A percentile compares a stretch with the other conserved stretches of the same genome.
Conservation (phyloP, 2,329 filamentous ascomycete genomes). For the Apiospora rasikravindrae region DNA sequence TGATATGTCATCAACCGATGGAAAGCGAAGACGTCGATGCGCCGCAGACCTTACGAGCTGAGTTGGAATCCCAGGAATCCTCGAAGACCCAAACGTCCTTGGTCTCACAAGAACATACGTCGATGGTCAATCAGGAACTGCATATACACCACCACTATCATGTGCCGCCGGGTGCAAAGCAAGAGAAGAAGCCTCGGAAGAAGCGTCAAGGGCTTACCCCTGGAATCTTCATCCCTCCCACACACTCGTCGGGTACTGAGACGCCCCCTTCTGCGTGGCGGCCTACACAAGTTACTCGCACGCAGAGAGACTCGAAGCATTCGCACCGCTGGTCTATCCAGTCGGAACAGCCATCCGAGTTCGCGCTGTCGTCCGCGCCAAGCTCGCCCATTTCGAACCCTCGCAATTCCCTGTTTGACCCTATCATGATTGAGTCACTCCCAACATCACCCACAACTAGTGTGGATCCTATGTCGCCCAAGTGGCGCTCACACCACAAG, state of each 20-base stretch:
- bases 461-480: constrained; percentile 69
- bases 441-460: constrained; percentile 85
- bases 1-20: constrained; percentile 78
- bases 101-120: no score
- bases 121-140: constrained; percentile 70
- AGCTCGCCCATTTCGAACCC: constrained; percentile 81
- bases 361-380: constrained; percentile 73
- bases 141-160: constrained; percentile 98
- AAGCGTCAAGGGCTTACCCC: constrained; percentile 70
- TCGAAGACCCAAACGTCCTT: constrained; percentile 39
- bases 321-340: constrained; percentile 69
- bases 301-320: constrained; percentile 52
- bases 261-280: constrained; percentile 48
- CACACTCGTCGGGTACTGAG: constrained; percentile 42
- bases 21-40: constrained; percentile 45
- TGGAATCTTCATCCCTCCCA: constrained; percentile 64
- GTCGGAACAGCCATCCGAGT: constrained; percentile 65
- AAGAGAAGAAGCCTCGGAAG: constrained; percentile 70
- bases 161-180: constrained; percentile 65
- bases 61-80: constrained; percentile 63
- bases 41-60: constrained; percentile 68
- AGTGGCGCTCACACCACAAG: constrained; percentile 60
- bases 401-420: constrained; percentile 80
- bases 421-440: constrained; percentile 67
- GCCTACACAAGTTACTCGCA: constrained; percentile 47